phyloP scores from a whole-genome alignment of 352 stramenopile species.

The Phytophthora cajani region DNA sequence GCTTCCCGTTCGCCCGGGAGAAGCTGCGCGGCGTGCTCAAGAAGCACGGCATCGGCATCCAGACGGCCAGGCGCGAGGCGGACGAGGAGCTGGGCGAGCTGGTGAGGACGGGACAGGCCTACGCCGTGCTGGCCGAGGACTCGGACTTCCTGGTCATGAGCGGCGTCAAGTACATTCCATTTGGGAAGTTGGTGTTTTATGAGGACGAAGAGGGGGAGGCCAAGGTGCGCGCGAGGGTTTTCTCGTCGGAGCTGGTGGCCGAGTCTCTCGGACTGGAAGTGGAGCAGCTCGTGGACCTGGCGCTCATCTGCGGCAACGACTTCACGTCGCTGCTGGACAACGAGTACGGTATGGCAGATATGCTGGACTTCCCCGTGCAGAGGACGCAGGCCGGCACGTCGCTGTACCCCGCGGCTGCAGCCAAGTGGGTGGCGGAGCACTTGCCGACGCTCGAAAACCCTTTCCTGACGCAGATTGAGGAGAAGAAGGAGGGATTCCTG shows the following conservation, averaged over 20 bases:
- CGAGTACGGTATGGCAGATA: slow-evolving; percentile 61
- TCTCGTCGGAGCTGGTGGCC: slow-evolving; percentile 69
- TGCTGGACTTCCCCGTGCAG: slow-evolving; percentile 65
- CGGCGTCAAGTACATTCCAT: slow-evolving; percentile 84
- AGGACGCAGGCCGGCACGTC: slow-evolving; percentile 39
- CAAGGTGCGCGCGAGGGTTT: slow-evolving; percentile 74
- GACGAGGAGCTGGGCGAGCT: slow-evolving; percentile 79
- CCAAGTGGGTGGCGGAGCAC: slow-evolving; percentile 63
- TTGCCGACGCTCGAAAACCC: slow-evolving; percentile 69
- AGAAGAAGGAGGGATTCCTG: slow-evolving; percentile 50
- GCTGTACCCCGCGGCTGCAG: slow-evolving; percentile 57
- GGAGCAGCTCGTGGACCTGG: slow-evolving; percentile 84
- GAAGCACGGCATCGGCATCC: slow-evolving; percentile 55
- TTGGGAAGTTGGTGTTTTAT: slow-evolving; percentile 51
- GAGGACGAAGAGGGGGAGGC: slow-evolving; percentile 10
- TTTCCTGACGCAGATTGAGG: slow-evolving; percentile 51
- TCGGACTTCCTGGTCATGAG: slow-evolving; percentile 92
- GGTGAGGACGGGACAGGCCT: slow-evolving; percentile 58
- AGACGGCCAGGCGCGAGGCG: slow-evolving; percentile 69
- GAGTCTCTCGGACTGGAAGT: slow-evolving; percentile 61
- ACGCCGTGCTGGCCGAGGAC: slow-evolving; percentile 81
- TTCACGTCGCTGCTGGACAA: slow-evolving; percentile 75
- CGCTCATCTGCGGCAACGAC: slow-evolving; percentile 90
- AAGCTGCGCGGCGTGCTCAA: slow-evolving; percentile 68
- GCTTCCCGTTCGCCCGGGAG: slow-evolving; percentile 80